These are phyloP conservation scores for Tetradesmus obliquus DNA, from an alignment of 139 green algal genomes.

Conservation along the genomic window DNA sequence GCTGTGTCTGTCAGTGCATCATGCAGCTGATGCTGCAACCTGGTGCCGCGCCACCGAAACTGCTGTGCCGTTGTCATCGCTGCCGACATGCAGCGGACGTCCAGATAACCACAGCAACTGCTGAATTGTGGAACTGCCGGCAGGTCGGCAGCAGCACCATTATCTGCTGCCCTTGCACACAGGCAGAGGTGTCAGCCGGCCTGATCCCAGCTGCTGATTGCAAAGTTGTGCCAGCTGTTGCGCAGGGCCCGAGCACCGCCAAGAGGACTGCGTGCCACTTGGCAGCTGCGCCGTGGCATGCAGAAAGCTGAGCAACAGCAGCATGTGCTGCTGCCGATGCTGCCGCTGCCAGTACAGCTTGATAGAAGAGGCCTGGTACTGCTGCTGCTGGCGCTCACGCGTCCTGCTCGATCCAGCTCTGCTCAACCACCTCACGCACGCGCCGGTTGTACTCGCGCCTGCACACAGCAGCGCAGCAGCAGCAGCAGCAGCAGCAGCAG, in stretches of 20 bases:
- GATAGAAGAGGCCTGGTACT: neutral
- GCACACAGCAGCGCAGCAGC: neutral
- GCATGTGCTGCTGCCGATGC: neutral
- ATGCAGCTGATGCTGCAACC: no score
- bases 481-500: neutral
- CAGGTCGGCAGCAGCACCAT: neutral
- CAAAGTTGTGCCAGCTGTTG: no score
- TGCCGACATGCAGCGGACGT: neutral
- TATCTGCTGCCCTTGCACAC: neutral
- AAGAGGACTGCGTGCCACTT: no score
- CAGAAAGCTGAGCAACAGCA: no score
- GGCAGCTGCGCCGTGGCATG: no score
- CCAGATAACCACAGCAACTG: neutral
- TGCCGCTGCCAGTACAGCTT: neutral
- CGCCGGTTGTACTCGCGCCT: conserved; percentile 93
- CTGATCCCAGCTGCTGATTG: no score
- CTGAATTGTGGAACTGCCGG: neutral
- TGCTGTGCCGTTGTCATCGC: no score
- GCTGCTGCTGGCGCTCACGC: conserved; percentile 7
- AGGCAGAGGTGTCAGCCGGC: no score
- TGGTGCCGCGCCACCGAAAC: no score
- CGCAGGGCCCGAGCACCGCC: no score
- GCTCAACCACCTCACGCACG: conserved; percentile 91
- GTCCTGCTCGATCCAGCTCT: conserved; percentile 71
- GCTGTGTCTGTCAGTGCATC: no score